Percentiles rank a stretch among this genome's conserved stretches.
These are phyloP conservation scores for Scenedesmus sp. DNA, from an alignment of 163 green algal genomes.

Conservation along the genomic window DNA sequence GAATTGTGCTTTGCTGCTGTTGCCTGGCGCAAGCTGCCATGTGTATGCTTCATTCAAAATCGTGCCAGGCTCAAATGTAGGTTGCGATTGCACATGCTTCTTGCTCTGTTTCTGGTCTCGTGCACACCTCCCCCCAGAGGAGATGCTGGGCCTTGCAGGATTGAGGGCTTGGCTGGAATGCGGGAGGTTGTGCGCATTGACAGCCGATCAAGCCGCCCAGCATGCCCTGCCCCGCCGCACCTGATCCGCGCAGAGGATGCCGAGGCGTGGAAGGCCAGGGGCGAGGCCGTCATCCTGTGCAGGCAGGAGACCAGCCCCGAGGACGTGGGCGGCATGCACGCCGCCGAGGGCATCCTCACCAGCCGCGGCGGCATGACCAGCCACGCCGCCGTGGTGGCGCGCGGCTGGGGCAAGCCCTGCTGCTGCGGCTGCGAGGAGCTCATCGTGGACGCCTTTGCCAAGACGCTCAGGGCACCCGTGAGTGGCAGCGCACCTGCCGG, in stretches of 20 bases:
- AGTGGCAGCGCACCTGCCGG: too few relatives aligned
- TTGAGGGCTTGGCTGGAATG: constrained; percentile 65
- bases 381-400: constrained; percentile 93
- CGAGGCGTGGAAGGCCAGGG: constrained; percentile 76
- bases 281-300: constrained; percentile 76
- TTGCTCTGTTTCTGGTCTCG: too few relatives aligned
- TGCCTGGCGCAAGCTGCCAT: too few relatives aligned
- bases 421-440: constrained; percentile 78
- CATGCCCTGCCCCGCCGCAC: background rate
- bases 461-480: constrained; percentile 52
- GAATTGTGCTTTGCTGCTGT: too few relatives aligned
- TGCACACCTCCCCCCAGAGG: constrained; percentile 26
- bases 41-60: too few relatives aligned
- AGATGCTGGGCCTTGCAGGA: constrained; percentile 78
- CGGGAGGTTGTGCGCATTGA: background rate
- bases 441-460: constrained; percentile 33
- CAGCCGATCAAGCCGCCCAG: background rate
- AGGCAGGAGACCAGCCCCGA: constrained; percentile 90
- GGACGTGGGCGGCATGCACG: constrained; percentile 93
- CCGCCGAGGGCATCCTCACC: constrained; percentile 89
- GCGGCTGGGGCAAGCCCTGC: constrained; percentile 96
- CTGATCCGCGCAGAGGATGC: constrained; percentile 74
- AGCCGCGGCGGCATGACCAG: constrained; percentile 91
- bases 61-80: too few relatives aligned
- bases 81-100: too few relatives aligned